Conservation (phyloP, 2,329 filamentous ascomycete species). For the Aspergillus viridinutans region DNA sequence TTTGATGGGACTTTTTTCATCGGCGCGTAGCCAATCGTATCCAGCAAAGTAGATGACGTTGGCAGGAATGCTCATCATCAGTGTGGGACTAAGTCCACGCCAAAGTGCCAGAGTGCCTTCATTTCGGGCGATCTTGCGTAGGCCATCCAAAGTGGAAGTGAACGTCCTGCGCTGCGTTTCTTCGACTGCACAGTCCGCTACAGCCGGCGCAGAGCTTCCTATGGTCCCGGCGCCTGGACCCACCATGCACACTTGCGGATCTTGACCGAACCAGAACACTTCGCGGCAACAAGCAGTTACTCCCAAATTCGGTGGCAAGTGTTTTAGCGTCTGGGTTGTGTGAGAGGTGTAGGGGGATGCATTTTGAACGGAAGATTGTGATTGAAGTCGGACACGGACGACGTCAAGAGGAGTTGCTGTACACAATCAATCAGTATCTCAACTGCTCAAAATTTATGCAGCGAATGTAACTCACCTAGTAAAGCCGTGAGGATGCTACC, state of each 20-base stretch:
- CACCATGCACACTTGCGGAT: conserved; percentile 75
- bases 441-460: neutral
- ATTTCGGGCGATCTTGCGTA: conserved; percentile 91
- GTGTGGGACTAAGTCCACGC: conserved; percentile 88
- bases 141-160: conserved; percentile 83
- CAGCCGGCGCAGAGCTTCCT: conserved; percentile 41
- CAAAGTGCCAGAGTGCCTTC: conserved; percentile 84
- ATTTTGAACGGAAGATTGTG: conserved; percentile 60
- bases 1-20: conserved; percentile 67
- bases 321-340: conserved; percentile 51
- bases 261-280: conserved; percentile 92
- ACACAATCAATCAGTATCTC: conserved; percentile 12
- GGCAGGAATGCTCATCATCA: conserved; percentile 88
- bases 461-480: conserved; percentile 59
- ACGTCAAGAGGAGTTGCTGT: conserved; percentile 93
- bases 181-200: conserved; percentile 76
- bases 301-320: conserved; percentile 77
- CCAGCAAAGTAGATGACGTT: conserved; percentile 99
- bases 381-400: conserved; percentile 89
- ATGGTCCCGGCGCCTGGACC: conserved; percentile 39
- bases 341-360: conserved; percentile 55
- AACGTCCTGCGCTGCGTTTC: conserved; percentile 79
- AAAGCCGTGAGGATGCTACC: conserved; percentile 88
- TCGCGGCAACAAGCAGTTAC: conserved; percentile 94
- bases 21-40: conserved; percentile 87